Evolutionary conservation across 768 basidiomycete species (phyloP), one percentile per base, ranked within the genome.

Genomic region (Tricholoma terreum): DNA sequence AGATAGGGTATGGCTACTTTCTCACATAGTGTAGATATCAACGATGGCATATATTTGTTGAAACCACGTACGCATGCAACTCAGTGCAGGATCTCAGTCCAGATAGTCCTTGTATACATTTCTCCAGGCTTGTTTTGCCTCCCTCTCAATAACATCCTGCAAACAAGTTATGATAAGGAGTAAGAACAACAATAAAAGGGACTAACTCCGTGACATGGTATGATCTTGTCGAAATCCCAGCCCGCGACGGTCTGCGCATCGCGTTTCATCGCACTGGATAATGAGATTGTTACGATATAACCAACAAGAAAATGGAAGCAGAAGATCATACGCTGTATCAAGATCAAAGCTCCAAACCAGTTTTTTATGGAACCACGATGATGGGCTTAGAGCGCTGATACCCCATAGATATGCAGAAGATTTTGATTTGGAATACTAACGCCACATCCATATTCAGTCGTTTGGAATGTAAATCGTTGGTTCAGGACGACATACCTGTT

Each of bases 221-320:
- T 86, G 56, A 87, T 82, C 46, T 82, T 72, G 15, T 85, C 79
- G 61, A 87, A 86, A 54, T 84, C 79, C 90, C 89, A 91, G 0
- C 67, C 77, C 4, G 80, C 77, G 2, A 90, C 87, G 5, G 75
- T 81, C 62, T 76, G 80, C 7, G 80, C 83, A 56, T 86, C 83
- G 10, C 80, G 75, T 36, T 71, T 76, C 85, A 88, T 87, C 6
- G 71, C 73, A 8, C 76, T 77, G 14, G 21, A 58, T 27, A 45
- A 43, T 54, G 7, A 49, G 31, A 43, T 43, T 42, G 31, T 59
- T 53, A 33, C 19, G n/a, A 35, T 1, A 49, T 27, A 14, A 35
- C 40, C 11, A 43, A 14, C 24, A 30, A 42, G 24, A 11, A 3
- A 11, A 22, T 15, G 10, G 43, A 38, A 30, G 14, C 45, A 22